Base-by-base conservation (phyloP, 2,329 filamentous ascomycete species). In the Botrytis porri region DNA sequence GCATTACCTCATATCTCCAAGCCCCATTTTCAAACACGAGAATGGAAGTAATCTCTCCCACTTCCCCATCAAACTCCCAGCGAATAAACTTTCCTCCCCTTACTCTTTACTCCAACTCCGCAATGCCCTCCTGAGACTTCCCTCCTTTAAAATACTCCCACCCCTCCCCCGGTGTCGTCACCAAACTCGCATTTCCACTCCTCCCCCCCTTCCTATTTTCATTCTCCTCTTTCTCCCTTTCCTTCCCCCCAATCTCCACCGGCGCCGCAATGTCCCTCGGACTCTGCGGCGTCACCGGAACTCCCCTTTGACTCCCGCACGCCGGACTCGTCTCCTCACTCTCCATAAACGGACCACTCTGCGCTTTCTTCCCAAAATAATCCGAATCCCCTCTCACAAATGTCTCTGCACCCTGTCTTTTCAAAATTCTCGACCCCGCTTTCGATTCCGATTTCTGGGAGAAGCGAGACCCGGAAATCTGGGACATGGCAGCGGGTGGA, bases 181-280 rank as follows among this genome's bases (percentile, higher is more conserved):
- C 64, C 4, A 66, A 25, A 39, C 32, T 54, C 10, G 48, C 48
- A 14, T 25, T 43, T 22, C 8, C 64, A 29, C 35, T 35, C 48
- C 16, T 84, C 86, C 16, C 18, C 16, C 4, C 85, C 6, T 6
- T n/a, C 25, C 25, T 5, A 10, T n/a, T 12, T 12, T 29, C 41
- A 4, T 18, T 14, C 41, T 25, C 29, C 32, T 39, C 32, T 29
- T 7, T n/a, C 32, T n/a, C 39, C n/a, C 4, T 43, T 9, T 16
- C 64, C 16, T 6, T 41, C 35, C 37, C 65, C 5, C 85, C 86
- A 20, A 90, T 86, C 82, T 90, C 88, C 4, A 89, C 86, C 6
- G 87, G 84, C 32, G 81, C 82, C 0, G 83, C 80, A 59, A 88
- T 87, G 76, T 88, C 86, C 16, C 82, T 83, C 6, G 87, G 86